phyloP scores from a whole-genome alignment of 805 yeast genomes.

The Candida chilensis region DNA sequence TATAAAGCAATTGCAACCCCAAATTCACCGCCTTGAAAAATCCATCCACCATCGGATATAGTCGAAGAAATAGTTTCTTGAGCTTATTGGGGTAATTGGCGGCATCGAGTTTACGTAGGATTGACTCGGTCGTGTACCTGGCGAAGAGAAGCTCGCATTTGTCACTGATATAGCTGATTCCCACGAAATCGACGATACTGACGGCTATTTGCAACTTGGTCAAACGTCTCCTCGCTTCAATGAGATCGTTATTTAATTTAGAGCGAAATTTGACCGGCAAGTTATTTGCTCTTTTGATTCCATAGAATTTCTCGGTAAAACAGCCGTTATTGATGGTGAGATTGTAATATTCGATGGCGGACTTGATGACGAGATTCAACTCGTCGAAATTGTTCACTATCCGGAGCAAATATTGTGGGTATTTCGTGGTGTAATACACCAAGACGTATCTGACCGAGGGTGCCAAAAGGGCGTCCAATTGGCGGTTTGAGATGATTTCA shows the following conservation, averaged over 20 bases:
- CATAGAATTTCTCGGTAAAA: conserved; percentile 89
- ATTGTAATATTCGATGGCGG: conserved; percentile 62
- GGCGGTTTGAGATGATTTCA: conserved; percentile 77
- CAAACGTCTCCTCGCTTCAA: conserved; percentile 46
- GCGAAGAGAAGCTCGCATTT: conserved; percentile 62
- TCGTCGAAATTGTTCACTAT: conserved; percentile 72
- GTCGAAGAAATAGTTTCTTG: conserved; percentile 35
- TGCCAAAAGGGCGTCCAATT: conserved; percentile 66
- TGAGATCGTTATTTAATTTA: conserved; percentile 13
- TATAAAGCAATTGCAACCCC: conserved; percentile 48
- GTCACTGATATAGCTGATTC: conserved; percentile 59
- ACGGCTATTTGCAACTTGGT: conserved; percentile 41
- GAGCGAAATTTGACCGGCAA: no score
- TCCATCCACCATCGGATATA: conserved; percentile 54
- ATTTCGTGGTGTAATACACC: conserved; percentile 69
- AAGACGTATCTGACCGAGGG: conserved; percentile 77
- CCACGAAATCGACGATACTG: conserved; percentile 51
- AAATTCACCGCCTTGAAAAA: conserved; percentile 39
- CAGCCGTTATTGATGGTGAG: conserved; percentile 71
- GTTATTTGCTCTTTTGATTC: conserved; percentile 55
- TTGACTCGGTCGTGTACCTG: conserved; percentile 46
- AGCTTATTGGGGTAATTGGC: conserved; percentile 7
- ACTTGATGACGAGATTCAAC: conserved; percentile 50
- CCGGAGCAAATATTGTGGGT: conserved; percentile 60
- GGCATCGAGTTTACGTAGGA: conserved; percentile 34